Evolutionary conservation across 176 grass and related monocot species (phyloP), one percentile per base, ranked within the genome.

Genomic region (Carex myosuroides): DNA sequence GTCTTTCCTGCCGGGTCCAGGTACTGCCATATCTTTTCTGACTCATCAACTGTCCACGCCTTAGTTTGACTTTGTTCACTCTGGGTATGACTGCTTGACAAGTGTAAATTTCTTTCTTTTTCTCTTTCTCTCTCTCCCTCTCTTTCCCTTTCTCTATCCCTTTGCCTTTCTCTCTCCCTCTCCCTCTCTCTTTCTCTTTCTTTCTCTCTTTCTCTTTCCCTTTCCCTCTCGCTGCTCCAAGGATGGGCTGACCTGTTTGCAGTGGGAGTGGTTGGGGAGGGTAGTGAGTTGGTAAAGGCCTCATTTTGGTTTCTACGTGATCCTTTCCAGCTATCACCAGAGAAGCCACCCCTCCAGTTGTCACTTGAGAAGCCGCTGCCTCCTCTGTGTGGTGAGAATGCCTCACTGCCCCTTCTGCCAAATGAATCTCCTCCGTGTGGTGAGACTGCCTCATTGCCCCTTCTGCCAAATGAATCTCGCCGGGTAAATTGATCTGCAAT

Each of bases 11-110:
- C 89, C 21, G 97, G 97, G 66, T 99, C 97, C 80, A 87, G 64
- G 65, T 99, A 99, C 81, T 89, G 86, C 97, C 97, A 99, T 41
- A 96, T 95, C 73, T 99, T 99, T 78, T 96, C 90, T 33, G 91
- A 93, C 61, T 95, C 97, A 44, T 87, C 93, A 60, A 90, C 56
- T 37, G 64, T 83, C 58, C 70, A 55, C 26, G 13, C 62, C 62
- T 66, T 66, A 16, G 61, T 69, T 44, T 44, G 61, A 52, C 41
- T 61, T 29, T 50, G 60, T 24, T 67, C 10, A 44, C 20, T 54
- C 30, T 83, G 41, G 17, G 37, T 50, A 39, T 81, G 26, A 78
- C 73, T 57, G 29, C 24, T 78, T 14, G 50, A 78, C 52, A 56
- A 78, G 22, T 21, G 44, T 5, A 52, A 50, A 74, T 30, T 55